phyloP scores from a whole-genome alignment of 352 stramenopile genomes.

The Phytophthora quininea region DNA sequence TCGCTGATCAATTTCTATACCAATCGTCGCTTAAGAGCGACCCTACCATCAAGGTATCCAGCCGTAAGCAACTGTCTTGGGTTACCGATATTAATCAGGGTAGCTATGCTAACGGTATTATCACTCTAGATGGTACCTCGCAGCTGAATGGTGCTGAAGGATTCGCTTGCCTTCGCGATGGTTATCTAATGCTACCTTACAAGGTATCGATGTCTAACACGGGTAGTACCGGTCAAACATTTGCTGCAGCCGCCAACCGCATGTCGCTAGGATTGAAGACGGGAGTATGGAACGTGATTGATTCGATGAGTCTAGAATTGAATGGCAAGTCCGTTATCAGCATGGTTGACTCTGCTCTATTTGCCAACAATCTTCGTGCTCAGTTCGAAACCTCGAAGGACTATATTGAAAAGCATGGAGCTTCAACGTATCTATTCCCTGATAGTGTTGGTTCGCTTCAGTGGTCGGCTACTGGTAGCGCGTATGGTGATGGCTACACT shows the following conservation, averaged over 20 bases:
- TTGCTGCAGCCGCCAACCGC: not conserved
- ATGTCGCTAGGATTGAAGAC: not conserved
- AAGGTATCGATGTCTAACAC: slow-evolving; percentile 8
- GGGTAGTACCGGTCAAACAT: not conserved
- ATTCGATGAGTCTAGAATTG: slow-evolving; percentile 11
- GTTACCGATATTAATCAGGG: slow-evolving; percentile 7
- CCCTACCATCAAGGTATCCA: not conserved
- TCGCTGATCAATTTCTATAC: slow-evolving; percentile 10
- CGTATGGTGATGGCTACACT: slow-evolving; percentile 7
- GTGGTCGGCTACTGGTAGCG: not conserved
- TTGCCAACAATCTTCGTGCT: slow-evolving; percentile 16
- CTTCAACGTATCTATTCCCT: slow-evolving; percentile 9
- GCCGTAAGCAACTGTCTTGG: not conserved
- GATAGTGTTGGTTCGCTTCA: slow-evolving; percentile 3
- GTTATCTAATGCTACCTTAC: slow-evolving; percentile 11
- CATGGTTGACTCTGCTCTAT: slow-evolving; percentile 13
- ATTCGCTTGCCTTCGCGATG: slow-evolving; percentile 4
- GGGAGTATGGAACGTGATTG: slow-evolving; percentile 17
- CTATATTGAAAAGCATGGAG: slow-evolving; percentile 20
- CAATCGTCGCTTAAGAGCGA: not conserved
- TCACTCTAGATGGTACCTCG: slow-evolving; percentile 6
- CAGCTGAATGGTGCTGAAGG: slow-evolving; percentile 6
- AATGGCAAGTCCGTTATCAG: slow-evolving; percentile 10
- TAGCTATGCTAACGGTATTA: not conserved
- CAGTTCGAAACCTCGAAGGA: slow-evolving; percentile 3